Conservation (phyloP, 2,329 filamentous ascomycete species). For the Penicillium brevicompactum region DNA sequence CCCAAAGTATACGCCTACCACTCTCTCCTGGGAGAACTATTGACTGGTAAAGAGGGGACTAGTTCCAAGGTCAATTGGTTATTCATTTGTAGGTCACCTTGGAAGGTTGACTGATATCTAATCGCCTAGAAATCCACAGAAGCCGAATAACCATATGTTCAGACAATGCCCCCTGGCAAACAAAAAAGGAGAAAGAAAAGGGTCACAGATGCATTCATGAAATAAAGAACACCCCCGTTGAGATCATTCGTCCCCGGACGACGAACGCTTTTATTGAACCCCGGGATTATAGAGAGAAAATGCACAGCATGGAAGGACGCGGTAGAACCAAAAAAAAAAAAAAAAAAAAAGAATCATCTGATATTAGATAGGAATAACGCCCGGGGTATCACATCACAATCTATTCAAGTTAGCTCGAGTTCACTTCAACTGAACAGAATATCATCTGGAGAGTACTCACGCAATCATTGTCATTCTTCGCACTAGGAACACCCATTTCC, state of each 20-base stretch:
- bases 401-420: slow-evolving; percentile 27
- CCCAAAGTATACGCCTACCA: too few relatives aligned
- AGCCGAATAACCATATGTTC: slow-evolving; percentile 24
- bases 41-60: too few relatives aligned
- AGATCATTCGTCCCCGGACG: slow-evolving; percentile 16
- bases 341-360: slow-evolving; percentile 17
- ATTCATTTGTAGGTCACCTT: too few relatives aligned
- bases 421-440: too few relatives aligned
- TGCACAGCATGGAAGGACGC: slow-evolving; percentile 19
- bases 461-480: slow-evolving; percentile 85
- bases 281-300: slow-evolving; percentile 17
- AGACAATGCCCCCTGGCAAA: background rate
- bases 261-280: slow-evolving; percentile 10
- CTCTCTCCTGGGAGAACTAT: too few relatives aligned
- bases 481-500: slow-evolving; percentile 91
- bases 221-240: slow-evolving; percentile 9
- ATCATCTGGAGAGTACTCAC: slow-evolving; percentile 53
- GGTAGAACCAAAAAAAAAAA: background rate
- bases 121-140: background rate
- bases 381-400: slow-evolving; percentile 47
- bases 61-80: too few relatives aligned
- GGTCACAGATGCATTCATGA: slow-evolving; percentile 21
- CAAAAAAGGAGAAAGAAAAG: background rate
- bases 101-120: too few relatives aligned
- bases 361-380: slow-evolving; percentile 19